These are phyloP conservation scores for Leccinum griseonigrum DNA, from an alignment of 1,284 basidiomycete species.

Conservation along the genomic window DNA sequence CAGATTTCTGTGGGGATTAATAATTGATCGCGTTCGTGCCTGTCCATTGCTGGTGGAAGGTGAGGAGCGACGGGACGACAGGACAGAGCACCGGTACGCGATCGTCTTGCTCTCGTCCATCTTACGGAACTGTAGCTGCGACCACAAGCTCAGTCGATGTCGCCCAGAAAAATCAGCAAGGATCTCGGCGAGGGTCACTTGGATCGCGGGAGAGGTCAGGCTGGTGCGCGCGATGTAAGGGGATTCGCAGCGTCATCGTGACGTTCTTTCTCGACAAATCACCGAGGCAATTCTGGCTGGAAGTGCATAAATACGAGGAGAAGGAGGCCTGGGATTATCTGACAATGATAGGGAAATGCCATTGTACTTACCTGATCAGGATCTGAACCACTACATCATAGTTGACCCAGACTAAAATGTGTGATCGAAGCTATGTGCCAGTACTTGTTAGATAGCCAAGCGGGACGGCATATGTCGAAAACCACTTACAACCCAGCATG, in stretches of 20 bases:
- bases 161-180: conserved; percentile 48
- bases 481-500: conserved; percentile 45
- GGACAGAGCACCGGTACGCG: conserved; percentile 49
- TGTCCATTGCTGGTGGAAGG: conserved; percentile 58
- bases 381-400: conserved; percentile 41
- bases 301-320: conserved; percentile 48
- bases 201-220: conserved; percentile 41
- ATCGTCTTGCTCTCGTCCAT: conserved; percentile 45
- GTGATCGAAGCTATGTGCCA: no score
- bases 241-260: conserved; percentile 49
- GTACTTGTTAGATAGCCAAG: conserved; percentile 4
- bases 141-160: conserved; percentile 33
- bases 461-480: conserved; percentile 1
- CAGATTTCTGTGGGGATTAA: conserved; percentile 42
- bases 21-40: conserved; percentile 65
- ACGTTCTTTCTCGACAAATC: conserved; percentile 53
- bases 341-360: conserved; percentile 51
- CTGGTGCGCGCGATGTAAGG: conserved; percentile 44
- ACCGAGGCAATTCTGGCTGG: conserved; percentile 59
- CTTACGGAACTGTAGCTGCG: conserved; percentile 41
- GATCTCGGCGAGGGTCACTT: conserved; percentile 50
- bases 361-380: conserved; percentile 29
- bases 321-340: conserved; percentile 50
- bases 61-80: conserved; percentile 39
- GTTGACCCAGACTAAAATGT: conserved; percentile 45